phyloP scores from a whole-genome alignment of 352 stramenopile genomes.

The Globisporangium camurandrum region DNA sequence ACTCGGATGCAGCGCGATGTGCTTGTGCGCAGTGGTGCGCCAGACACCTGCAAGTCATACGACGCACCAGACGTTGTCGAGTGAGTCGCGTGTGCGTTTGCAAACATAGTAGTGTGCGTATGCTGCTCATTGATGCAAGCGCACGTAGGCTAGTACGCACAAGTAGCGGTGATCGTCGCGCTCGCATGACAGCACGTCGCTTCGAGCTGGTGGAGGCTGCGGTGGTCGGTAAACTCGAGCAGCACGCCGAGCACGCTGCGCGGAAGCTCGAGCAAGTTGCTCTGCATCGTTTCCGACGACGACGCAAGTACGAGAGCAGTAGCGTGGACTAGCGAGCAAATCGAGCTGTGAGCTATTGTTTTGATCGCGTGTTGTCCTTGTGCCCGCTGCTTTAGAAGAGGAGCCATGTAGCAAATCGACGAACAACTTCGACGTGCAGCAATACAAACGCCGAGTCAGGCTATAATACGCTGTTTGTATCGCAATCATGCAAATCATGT shows the following conservation, averaged over 20 bases:
- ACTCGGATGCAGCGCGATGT: constrained; percentile 7
- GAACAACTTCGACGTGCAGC: too few relatives aligned
- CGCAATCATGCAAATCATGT: too few relatives aligned
- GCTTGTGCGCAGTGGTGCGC: constrained; percentile 9
- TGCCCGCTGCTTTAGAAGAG: too few relatives aligned
- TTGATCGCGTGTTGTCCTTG: too few relatives aligned
- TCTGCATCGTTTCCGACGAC: too few relatives aligned
- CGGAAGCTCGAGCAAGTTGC: constrained; percentile 14
- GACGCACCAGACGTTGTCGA: background rate
- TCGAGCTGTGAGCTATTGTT: constrained; percentile 5
- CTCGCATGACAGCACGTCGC: constrained; percentile 10
- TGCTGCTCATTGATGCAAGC: background rate
- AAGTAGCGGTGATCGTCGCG: constrained; percentile 4
- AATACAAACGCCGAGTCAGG: too few relatives aligned
- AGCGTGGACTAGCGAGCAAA: too few relatives aligned
- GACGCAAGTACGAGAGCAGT: constrained; percentile 19
- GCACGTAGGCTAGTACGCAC: background rate
- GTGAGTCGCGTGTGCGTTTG: background rate
- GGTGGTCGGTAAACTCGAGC: constrained; percentile 21
- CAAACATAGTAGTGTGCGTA: background rate
- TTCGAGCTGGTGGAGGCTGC: constrained; percentile 19
- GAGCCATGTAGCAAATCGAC: too few relatives aligned
- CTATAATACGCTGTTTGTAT: too few relatives aligned
- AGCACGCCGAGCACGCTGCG: constrained; percentile 18
- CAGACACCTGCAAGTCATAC: constrained; percentile 12